phyloP scores from a whole-genome alignment of 2,329 filamentous ascomycete species.

The Xylaria sp. region DNA sequence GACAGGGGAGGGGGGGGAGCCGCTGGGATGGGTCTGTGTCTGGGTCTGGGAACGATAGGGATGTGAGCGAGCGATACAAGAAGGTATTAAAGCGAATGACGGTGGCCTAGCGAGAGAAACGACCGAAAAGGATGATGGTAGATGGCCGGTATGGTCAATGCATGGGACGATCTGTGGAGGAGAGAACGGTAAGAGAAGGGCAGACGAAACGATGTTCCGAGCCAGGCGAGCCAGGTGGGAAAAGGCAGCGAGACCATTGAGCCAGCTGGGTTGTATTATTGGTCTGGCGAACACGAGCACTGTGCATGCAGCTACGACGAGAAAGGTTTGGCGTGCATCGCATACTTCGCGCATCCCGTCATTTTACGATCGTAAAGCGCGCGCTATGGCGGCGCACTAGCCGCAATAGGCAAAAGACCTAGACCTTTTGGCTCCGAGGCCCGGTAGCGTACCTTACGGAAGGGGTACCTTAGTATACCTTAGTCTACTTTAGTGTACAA shows the following conservation, averaged over 20 bases:
- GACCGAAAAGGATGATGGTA: conserved; percentile 8
- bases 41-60: conserved; percentile 1
- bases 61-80: conserved; percentile 24
- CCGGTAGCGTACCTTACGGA: not conserved
- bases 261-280: conserved; percentile 8
- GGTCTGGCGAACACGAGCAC: conserved; percentile 23
- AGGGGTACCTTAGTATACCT: not conserved
- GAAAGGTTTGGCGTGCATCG: conserved; percentile 20
- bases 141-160: conserved; percentile 17
- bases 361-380: not conserved
- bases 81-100: conserved; percentile 29
- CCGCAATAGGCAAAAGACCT: not conserved
- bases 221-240: conserved; percentile 6
- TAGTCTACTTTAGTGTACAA: not conserved
- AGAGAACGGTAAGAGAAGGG: conserved; percentile 16
- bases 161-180: conserved; percentile 10
- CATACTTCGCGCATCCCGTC: conserved; percentile 12
- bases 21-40: not conserved
- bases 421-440: not conserved
- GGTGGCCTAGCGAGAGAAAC: conserved; percentile 14
- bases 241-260: conserved; percentile 9
- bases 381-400: not conserved
- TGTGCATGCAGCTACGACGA: conserved; percentile 17
- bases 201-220: conserved; percentile 14
- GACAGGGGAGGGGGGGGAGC: conserved; percentile 16